Evolutionary conservation across 2,329 filamentous ascomycete genomes (phyloP).

Genomic region (Talaromyces marneffei): DNA sequence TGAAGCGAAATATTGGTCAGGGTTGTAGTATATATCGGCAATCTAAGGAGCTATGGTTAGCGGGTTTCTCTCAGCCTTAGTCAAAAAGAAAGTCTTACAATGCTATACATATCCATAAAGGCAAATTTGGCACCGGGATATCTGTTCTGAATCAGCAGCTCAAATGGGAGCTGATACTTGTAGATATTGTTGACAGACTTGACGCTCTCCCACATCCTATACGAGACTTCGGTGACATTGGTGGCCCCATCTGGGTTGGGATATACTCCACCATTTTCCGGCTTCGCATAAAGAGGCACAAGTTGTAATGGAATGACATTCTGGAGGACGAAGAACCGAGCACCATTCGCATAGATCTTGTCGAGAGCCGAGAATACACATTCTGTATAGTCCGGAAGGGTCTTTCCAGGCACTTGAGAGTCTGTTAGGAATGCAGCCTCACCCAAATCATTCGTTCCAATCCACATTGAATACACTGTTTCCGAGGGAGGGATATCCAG

Average conservation of each 20-base stretch:
- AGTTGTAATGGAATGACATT: constrained; percentile 63
- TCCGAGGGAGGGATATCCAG: constrained; percentile 47
- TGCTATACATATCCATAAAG: constrained; percentile 60
- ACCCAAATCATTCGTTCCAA: constrained; percentile 75
- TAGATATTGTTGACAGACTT: constrained; percentile 48
- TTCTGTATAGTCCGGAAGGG: constrained; percentile 59
- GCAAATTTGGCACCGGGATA: constrained; percentile 56
- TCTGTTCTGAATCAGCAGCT: constrained; percentile 36
- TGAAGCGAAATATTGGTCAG: constrained; percentile 54
- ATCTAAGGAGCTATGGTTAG: constrained; percentile 36
- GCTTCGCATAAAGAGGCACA: constrained; percentile 59
- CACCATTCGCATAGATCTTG: constrained; percentile 59
- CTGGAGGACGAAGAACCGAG: constrained; percentile 64
- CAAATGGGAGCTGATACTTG: constrained; percentile 47
- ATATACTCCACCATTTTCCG: constrained; percentile 40
- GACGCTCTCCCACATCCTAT: constrained; percentile 49
- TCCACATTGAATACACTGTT: constrained; percentile 72
- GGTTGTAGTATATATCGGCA: constrained; percentile 59
- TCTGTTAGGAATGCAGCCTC: constrained; percentile 60
- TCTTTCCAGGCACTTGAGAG: constrained; percentile 53
- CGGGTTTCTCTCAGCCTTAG: not conserved
- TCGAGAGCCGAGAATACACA: constrained; percentile 63
- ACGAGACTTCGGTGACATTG: constrained; percentile 48
- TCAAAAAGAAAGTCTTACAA: constrained; percentile 37
- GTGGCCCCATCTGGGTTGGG: constrained; percentile 41